These are phyloP conservation scores for Yueomyces sp. DNA, from an alignment of 805 yeast genomes.

Conservation along the genomic window DNA sequence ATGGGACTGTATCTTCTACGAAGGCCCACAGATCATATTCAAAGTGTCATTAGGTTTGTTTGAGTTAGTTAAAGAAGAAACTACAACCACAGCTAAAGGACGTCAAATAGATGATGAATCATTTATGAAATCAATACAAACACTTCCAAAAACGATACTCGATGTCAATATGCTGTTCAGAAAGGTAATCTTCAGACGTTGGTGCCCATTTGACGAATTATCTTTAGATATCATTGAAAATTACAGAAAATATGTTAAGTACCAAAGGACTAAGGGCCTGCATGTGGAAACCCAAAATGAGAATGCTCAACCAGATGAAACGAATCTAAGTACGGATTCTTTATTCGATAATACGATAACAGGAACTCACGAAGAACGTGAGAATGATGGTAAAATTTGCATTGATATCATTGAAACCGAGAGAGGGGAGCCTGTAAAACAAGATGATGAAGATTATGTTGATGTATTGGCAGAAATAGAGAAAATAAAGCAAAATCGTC, in stretches of 20 bases:
- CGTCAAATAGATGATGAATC: background rate
- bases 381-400: too few species aligned
- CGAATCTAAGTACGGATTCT: too few species aligned
- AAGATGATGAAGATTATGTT: too few species aligned
- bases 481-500: too few species aligned
- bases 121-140: constrained; percentile 40
- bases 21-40: constrained; percentile 77
- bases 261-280: constrained; percentile 29
- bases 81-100: background rate
- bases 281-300: too few species aligned
- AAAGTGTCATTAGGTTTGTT: constrained; percentile 70
- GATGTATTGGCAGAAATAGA: too few species aligned
- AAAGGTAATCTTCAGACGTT: constrained; percentile 50
- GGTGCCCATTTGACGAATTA: constrained; percentile 55
- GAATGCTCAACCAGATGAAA: too few species aligned
- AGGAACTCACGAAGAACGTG: too few species aligned
- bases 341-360: too few species aligned
- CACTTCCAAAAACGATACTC: constrained; percentile 54
- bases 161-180: constrained; percentile 61
- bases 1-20: constrained; percentile 92
- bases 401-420: too few species aligned
- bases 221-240: constrained; percentile 69
- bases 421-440: too few species aligned
- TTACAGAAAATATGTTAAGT: constrained; percentile 64
- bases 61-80: constrained; percentile 22